Evolutionary conservation across 106 monocot species (phyloP).

Genomic region (Dioscorea alata): DNA sequence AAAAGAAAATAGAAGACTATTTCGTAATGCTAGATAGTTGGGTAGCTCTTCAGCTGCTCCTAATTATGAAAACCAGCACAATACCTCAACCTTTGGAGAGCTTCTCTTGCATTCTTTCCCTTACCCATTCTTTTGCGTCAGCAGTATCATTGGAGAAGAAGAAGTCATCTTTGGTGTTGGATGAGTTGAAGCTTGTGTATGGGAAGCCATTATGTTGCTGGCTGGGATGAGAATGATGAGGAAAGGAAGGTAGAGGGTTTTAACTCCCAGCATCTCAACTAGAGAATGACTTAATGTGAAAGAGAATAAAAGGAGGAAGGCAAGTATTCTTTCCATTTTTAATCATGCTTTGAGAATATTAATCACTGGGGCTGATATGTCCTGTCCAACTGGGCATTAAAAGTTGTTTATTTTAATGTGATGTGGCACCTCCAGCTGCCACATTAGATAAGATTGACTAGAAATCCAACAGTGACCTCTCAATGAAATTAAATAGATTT

Average conservation of each 20-base stretch:
- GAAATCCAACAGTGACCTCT: no score
- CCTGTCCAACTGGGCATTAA: no score
- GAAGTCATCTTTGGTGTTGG: background rate
- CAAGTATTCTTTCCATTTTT: no score
- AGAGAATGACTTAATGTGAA: no score
- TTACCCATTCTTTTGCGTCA: constrained; percentile 39
- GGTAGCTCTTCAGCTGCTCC: constrained; percentile 62
- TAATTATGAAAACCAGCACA: constrained; percentile 21
- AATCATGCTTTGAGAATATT: no score
- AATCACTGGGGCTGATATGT: no score
- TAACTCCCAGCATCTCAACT: background rate
- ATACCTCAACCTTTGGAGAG: constrained; percentile 56
- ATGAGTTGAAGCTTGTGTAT: background rate
- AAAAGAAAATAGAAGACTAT: constrained; percentile 7
- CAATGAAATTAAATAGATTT: no score
- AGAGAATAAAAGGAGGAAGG: no score
- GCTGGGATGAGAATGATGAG: background rate
- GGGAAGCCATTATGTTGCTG: constrained; percentile 15
- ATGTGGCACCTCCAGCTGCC: no score
- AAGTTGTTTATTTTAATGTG: no score
- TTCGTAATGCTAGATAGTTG: constrained; percentile 48
- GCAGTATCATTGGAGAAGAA: constrained; percentile 8
- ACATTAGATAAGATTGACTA: no score
- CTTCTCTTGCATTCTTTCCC: constrained; percentile 67
- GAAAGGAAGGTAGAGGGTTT: background rate